phyloP scores from a whole-genome alignment of 805 yeast genomes.

The Cyberlindnera meyerae region DNA sequence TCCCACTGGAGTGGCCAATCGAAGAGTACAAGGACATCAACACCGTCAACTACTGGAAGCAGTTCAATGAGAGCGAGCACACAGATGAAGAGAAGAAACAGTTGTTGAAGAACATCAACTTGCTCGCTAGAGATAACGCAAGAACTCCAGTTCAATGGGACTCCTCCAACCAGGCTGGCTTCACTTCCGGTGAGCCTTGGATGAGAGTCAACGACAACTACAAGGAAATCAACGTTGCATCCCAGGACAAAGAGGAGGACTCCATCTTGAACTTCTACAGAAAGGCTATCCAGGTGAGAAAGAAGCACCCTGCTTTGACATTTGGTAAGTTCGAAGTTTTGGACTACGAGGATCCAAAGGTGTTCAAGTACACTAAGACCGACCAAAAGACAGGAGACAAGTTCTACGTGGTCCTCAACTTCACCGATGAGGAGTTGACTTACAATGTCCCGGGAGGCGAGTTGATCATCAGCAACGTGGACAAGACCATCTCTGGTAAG shows the following conservation, averaged over 20 bases:
- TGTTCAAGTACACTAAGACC: conserved; percentile 39
- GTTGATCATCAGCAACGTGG: conserved; percentile 31
- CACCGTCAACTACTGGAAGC: conserved; percentile 37
- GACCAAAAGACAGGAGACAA: conserved; percentile 24
- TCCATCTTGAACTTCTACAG: conserved; percentile 45
- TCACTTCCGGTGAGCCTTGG: conserved; percentile 48
- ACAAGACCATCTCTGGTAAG: conserved; percentile 20
- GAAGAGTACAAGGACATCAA: conserved; percentile 48
- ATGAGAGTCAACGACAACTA: conserved; percentile 47
- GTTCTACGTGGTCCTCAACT: conserved; percentile 40
- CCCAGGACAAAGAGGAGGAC: conserved; percentile 40
- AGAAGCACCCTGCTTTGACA: conserved; percentile 38
- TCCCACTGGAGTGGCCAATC: conserved; percentile 39
- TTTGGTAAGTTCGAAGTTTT: conserved; percentile 43
- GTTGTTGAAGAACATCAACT: conserved; percentile 32
- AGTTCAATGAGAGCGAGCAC: conserved; percentile 26
- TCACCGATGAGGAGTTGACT: conserved; percentile 30
- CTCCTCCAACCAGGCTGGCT: conserved; percentile 39
- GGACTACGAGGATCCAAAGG: conserved; percentile 38
- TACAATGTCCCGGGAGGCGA: conserved; percentile 31
- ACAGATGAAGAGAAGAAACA: conserved; percentile 25
- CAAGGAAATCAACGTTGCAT: conserved; percentile 42
- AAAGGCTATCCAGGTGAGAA: conserved; percentile 39
- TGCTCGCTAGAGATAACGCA: conserved; percentile 47
- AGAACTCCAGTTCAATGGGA: conserved; percentile 58